phyloP scores from a whole-genome alignment of 1,284 basidiomycete species.

The Ceratobasidium papillatum region DNA sequence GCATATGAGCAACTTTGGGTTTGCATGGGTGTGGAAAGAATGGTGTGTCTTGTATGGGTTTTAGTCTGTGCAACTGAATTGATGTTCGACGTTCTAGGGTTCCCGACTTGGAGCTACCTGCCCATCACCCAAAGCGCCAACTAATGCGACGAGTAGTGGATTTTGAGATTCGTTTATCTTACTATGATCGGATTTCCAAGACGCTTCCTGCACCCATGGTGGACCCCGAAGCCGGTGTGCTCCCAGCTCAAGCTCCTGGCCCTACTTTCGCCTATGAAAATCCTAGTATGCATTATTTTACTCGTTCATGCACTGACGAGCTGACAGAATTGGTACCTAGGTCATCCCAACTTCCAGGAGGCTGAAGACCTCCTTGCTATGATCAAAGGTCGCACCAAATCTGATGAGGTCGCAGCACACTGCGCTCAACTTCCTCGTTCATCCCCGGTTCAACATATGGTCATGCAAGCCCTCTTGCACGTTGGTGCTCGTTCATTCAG shows the following conservation, averaged over 20 bases:
- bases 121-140: slow-evolving; percentile 82
- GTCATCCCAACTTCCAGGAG: slow-evolving; percentile 79
- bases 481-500: slow-evolving; percentile 97
- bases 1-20: slow-evolving; percentile 98
- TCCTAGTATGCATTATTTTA: slow-evolving; percentile 56
- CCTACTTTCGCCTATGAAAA: slow-evolving; percentile 88
- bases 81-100: slow-evolving; percentile 65
- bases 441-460: slow-evolving; percentile 69
- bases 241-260: slow-evolving; percentile 79
- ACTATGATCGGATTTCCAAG: slow-evolving; percentile 91
- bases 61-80: slow-evolving; percentile 24
- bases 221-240: slow-evolving; percentile 67
- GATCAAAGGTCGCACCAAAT: slow-evolving; percentile 78
- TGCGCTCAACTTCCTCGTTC: slow-evolving; percentile 64
- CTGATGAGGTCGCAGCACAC: slow-evolving; percentile 76
- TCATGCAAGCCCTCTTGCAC: slow-evolving; percentile 84
- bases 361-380: slow-evolving; percentile 83
- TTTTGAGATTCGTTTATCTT: slow-evolving; percentile 90
- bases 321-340: slow-evolving; percentile 53
- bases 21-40: slow-evolving; percentile 99
- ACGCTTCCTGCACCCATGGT: slow-evolving; percentile 88
- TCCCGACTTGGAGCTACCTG: slow-evolving; percentile 77
- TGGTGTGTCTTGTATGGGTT: slow-evolving; percentile 67
- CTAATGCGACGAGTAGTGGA: slow-evolving; percentile 92
- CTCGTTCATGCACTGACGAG: neutral